Conservation (phyloP, 768 basidiomycete genomes). For the Artomyces pyxidatus region DNA sequence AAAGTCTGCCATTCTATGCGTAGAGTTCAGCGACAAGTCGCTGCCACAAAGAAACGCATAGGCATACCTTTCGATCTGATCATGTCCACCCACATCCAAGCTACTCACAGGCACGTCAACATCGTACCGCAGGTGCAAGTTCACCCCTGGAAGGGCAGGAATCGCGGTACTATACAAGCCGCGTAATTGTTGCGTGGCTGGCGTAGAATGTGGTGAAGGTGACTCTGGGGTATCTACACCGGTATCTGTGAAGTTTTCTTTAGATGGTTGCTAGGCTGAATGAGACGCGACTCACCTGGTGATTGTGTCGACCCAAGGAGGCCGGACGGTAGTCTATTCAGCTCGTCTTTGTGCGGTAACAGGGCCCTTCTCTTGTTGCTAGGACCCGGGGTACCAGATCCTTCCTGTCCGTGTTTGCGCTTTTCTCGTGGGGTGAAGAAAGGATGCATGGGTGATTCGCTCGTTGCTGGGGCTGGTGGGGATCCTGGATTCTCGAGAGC, state of each 20-base stretch:
- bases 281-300: background rate
- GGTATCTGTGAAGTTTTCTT: no score
- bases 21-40: background rate
- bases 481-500: conserved; percentile 6
- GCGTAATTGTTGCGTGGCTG: no score
- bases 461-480: background rate
- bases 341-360: background rate
- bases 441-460: background rate
- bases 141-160: background rate
- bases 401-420: conserved; percentile 8
- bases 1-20: conserved; percentile 49
- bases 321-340: conserved; percentile 4
- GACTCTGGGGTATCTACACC: background rate
- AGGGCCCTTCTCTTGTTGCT: conserved; percentile 8
- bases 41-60: background rate
- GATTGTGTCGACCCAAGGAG: conserved; percentile 11
- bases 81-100: conserved; percentile 51
- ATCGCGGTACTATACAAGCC: background rate
- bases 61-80: conserved; percentile 43
- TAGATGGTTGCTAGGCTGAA: background rate
- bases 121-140: conserved; percentile 45
- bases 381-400: background rate
- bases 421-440: conserved; percentile 1
- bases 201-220: background rate
- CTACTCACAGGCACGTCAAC: conserved; percentile 35